These are phyloP conservation scores for Ambrosia trifida DNA, from an alignment of 129 eudicot species.

Conservation along the genomic window DNA sequence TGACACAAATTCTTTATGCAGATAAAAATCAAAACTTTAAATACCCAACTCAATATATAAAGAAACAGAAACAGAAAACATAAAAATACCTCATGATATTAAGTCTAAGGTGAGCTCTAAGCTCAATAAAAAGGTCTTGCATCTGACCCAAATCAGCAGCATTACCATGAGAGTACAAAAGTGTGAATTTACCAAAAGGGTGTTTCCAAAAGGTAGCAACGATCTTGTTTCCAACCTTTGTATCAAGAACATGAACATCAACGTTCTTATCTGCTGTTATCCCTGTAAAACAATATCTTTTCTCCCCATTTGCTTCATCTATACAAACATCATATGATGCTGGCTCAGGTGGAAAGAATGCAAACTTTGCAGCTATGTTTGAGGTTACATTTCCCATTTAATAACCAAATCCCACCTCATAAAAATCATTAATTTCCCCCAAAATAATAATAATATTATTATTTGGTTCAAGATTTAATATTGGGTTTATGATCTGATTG, in stretches of 20 bases:
- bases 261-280: constrained; percentile 81
- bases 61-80: neutral
- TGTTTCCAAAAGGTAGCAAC: constrained; percentile 98
- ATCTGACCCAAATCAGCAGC: constrained; percentile 99
- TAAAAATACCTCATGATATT: constrained; percentile 74
- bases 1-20: constrained; percentile 7
- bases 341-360: constrained; percentile 99
- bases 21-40: constrained; percentile 2
- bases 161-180: constrained; percentile 95
- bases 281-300: constrained; percentile 58
- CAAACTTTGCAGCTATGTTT: constrained; percentile 87
- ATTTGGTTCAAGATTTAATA: neutral
- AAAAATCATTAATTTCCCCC: constrained; percentile 34
- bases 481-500: constrained; percentile 29
- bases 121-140: constrained; percentile 90
- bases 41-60: constrained; percentile 6
- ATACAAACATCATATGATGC: constrained; percentile 75
- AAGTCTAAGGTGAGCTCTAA: constrained; percentile 89
- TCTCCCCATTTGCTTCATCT: constrained; percentile 57
- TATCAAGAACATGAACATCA: constrained; percentile 73
- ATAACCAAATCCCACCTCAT: constrained; percentile 48
- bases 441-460: neutral
- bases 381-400: constrained; percentile 97
- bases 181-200: constrained; percentile 72
- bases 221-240: constrained; percentile 79